Conservation (phyloP, 257 asterid genomes). For the Craterostigma plantagineum region DNA sequence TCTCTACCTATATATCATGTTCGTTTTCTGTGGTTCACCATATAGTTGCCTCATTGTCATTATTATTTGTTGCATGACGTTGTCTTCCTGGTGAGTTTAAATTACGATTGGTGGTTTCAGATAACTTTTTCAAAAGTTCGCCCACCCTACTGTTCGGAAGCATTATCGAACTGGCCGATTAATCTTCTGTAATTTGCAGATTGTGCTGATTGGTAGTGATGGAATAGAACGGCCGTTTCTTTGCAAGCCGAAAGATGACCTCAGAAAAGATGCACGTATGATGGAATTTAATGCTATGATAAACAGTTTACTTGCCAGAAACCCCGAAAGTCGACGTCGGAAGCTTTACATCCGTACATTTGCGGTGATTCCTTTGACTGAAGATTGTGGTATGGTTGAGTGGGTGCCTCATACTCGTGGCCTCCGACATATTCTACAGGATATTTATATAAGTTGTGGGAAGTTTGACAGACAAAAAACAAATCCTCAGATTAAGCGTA, state of each 20-base stretch:
- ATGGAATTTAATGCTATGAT: conserved; percentile 98
- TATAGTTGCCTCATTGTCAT: no score
- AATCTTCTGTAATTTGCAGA: conserved; percentile 21
- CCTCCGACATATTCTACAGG: conserved; percentile 86
- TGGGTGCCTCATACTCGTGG: conserved; percentile 99
- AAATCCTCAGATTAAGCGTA: conserved; percentile 79
- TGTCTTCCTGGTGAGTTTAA: no score
- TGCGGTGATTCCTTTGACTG: conserved; percentile 88
- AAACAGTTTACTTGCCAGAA: conserved; percentile 68
- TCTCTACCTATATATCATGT: not conserved
- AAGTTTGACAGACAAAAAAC: conserved; percentile 90
- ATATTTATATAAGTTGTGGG: conserved; percentile 72
- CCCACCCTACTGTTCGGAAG: no score
- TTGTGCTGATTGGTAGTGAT: conserved; percentile 87
- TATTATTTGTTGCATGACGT: no score
- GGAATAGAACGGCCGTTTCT: conserved; percentile 79
- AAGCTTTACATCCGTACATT: conserved; percentile 93
- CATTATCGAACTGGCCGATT: not conserved
- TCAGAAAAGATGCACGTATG: conserved; percentile 97
- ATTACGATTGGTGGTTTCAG: no score
- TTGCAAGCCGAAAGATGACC: conserved; percentile 97
- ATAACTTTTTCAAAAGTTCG: no score
- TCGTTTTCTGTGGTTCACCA: no score
- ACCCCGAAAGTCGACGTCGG: conserved; percentile 89
- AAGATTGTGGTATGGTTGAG: conserved; percentile 98